Evolutionary conservation across 164 flowering plant species (phyloP).

Genomic region (Vitis amurensis): DNA sequence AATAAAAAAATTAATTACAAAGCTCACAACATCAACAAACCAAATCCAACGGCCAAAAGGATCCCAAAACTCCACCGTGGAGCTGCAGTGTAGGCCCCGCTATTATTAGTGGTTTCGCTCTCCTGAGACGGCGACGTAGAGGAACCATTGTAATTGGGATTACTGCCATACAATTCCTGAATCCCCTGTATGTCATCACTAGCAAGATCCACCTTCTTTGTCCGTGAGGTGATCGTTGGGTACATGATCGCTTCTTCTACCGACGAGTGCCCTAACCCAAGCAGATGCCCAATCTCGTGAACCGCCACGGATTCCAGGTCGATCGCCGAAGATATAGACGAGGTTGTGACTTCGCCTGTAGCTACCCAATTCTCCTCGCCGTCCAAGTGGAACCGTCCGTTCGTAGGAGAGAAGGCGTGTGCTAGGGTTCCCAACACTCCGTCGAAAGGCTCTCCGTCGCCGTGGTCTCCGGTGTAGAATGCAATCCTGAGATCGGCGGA

Average conservation of each 20-base stretch:
- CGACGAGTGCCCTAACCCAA: conserved; percentile 76
- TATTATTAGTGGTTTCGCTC: conserved; percentile 22
- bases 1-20: not conserved
- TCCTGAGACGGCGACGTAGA: conserved; percentile 28
- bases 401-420: conserved; percentile 80
- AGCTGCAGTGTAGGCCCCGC: conserved; percentile 15
- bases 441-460: conserved; percentile 80
- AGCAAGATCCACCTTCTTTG: conserved; percentile 47
- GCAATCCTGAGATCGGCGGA: conserved; percentile 60
- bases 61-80: conserved; percentile 9
- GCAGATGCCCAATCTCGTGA: conserved; percentile 88
- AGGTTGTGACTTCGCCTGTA: conserved; percentile 21
- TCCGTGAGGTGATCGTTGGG: conserved; percentile 54
- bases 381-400: conserved; percentile 64
- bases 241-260: conserved; percentile 71
- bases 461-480: conserved; percentile 64
- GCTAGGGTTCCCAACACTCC: conserved; percentile 71
- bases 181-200: conserved; percentile 64
- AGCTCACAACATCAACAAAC: not conserved
- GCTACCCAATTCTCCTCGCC: conserved; percentile 66
- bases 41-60: conserved; percentile 18
- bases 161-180: conserved; percentile 61
- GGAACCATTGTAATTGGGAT: conserved; percentile 36
- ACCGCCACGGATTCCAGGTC: conserved; percentile 87
- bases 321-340: conserved; percentile 31